A percentile compares a stretch with the other conserved stretches of the same genome.
These are phyloP conservation scores for Kluyveromyces starmeri DNA, from an alignment of 805 yeast genomes.

Conservation along the genomic window DNA sequence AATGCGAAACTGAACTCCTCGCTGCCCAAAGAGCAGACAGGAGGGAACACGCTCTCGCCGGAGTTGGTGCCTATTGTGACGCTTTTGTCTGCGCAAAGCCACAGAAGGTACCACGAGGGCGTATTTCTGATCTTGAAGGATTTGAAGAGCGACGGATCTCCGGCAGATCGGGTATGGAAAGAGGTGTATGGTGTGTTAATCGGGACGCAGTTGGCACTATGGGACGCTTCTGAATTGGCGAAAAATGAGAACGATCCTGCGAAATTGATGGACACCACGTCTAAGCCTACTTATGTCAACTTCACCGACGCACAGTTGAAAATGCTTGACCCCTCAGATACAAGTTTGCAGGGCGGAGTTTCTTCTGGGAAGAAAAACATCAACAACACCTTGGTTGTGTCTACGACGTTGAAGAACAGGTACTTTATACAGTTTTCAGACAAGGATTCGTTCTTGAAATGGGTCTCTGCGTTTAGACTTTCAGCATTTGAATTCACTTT, in stretches of 20 bases:
- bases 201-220: conserved; percentile 85
- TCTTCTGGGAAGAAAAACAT: conserved; percentile 36
- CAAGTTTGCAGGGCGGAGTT: conserved; percentile 43
- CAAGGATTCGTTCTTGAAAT: conserved; percentile 51
- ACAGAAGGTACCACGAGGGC: conserved; percentile 69
- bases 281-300: conserved; percentile 81
- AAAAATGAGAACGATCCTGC: conserved; percentile 34
- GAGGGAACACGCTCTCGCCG: conserved; percentile 27
- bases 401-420: conserved; percentile 87
- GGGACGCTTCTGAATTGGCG: conserved; percentile 72
- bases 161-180: conserved; percentile 76
- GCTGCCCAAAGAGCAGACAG: conserved; percentile 13
- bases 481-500: conserved; percentile 72
- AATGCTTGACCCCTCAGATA: conserved; percentile 57
- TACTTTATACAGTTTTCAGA: conserved; percentile 72
- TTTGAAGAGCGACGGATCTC: conserved; percentile 75
- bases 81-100: conserved; percentile 61
- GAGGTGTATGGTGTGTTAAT: conserved; percentile 88
- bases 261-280: conserved; percentile 45
- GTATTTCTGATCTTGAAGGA: conserved; percentile 66
- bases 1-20: conserved; percentile 8
- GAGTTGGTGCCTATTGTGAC: conserved; percentile 62
- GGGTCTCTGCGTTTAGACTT: conserved; percentile 80
- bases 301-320: conserved; percentile 84
- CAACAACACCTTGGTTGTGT: conserved; percentile 73